phyloP scores from a whole-genome alignment of 163 green algal species.

The Dunaliella salina region DNA sequence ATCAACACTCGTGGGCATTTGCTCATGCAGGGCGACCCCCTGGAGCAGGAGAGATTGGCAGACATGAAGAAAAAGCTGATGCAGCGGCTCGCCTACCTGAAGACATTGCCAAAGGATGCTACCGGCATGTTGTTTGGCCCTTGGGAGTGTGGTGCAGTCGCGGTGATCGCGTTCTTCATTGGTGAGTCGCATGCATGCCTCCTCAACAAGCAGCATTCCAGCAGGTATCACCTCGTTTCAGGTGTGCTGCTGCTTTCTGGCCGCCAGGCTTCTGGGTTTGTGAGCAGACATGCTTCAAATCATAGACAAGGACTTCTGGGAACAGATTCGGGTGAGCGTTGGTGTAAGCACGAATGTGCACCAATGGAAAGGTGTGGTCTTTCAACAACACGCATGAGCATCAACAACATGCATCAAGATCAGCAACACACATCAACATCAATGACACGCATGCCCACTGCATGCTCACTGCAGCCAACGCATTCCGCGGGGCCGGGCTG shows the following conservation, averaged over 20 bases:
- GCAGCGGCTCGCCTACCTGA: neutral
- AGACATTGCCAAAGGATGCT: neutral
- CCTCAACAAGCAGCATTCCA: too few species aligned
- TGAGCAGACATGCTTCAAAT: too few species aligned
- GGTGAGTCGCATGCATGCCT: neutral
- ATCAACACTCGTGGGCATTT: too few species aligned
- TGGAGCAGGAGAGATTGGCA: neutral
- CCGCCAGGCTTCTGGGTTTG: too few species aligned
- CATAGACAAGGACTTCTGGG: too few species aligned
- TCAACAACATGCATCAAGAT: neutral
- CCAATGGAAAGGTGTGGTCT: neutral
- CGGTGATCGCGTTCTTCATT: neutral
- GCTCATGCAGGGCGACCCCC: neutral
- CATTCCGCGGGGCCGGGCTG: constrained; percentile 18
- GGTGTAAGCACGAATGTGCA: neutral
- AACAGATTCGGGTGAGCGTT: neutral
- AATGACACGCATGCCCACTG: neutral
- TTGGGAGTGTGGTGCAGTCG: neutral
- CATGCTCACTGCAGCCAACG: constrained; percentile 20
- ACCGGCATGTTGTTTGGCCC: neutral
- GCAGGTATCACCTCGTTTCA: too few species aligned
- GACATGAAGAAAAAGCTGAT: neutral
- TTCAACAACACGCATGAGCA: neutral
- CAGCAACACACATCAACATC: neutral
- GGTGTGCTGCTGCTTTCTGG: too few species aligned